phyloP scores from a whole-genome alignment of 2,329 filamentous ascomycete species.

The Fusarium continuum region DNA sequence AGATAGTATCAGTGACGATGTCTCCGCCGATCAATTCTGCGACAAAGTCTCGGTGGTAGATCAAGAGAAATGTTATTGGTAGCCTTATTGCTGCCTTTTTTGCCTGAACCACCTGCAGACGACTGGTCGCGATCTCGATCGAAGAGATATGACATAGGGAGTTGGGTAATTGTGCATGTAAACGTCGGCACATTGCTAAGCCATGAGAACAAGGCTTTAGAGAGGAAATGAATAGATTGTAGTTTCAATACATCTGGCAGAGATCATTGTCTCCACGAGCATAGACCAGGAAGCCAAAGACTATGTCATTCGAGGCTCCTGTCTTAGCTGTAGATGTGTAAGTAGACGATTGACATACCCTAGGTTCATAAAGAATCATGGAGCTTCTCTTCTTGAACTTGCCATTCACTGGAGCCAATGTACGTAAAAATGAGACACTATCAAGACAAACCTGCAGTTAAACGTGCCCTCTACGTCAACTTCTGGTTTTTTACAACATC shows the following conservation, averaged over 20 bases:
- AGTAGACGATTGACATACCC: too few species aligned
- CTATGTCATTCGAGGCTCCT: too few species aligned
- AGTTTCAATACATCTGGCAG: too few species aligned
- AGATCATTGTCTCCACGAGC: too few species aligned
- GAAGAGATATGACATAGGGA: background rate
- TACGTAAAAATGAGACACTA: conserved; percentile 7
- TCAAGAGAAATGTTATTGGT: background rate
- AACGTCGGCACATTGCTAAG: background rate
- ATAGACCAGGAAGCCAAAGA: too few species aligned
- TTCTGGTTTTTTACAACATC: background rate
- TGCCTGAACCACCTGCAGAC: background rate
- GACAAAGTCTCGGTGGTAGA: background rate
- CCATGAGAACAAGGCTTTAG: background rate
- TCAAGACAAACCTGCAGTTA: background rate
- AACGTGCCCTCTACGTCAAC: conserved; percentile 14
- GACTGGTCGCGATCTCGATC: conserved; percentile 11
- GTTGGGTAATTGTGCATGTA: background rate
- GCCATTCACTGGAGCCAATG: background rate
- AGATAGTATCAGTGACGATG: conserved; percentile 24
- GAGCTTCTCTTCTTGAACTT: background rate
- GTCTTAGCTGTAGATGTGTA: too few species aligned
- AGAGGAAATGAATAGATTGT: too few species aligned
- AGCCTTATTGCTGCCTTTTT: background rate
- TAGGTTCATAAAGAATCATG: too few species aligned
- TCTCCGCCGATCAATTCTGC: background rate